phyloP scores from a whole-genome alignment of 352 stramenopile genomes.

The Paralagenidium karlingii region DNA sequence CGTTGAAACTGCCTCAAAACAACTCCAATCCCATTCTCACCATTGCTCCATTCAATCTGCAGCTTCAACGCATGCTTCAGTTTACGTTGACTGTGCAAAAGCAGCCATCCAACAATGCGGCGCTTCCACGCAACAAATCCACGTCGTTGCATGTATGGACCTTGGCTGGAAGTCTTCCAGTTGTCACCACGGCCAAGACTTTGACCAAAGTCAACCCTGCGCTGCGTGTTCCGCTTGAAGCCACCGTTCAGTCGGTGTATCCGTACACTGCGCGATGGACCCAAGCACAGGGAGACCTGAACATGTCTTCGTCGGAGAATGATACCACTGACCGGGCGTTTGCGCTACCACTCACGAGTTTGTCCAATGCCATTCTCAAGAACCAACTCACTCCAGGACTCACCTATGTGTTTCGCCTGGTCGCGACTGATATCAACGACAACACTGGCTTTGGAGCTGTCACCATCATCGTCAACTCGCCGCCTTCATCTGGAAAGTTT shows the following conservation, averaged over 20 bases:
- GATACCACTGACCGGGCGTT: conserved; percentile 21
- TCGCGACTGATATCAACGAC: conserved; percentile 33
- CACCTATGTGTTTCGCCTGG: conserved; percentile 48
- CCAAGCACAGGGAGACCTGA: conserved; percentile 44
- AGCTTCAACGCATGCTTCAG: conserved; percentile 16
- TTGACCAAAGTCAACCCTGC: conserved; percentile 33
- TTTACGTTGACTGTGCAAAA: conserved; percentile 39
- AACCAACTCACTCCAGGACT: conserved; percentile 47
- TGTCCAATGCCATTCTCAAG: conserved; percentile 32
- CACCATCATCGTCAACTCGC: conserved; percentile 38
- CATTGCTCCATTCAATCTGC: conserved; percentile 29
- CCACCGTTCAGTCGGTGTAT: conserved; percentile 36
- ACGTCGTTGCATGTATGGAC: too few relatives aligned
- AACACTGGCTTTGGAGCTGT: conserved; percentile 38
- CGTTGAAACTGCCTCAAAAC: conserved; percentile 7
- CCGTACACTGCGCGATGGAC: conserved; percentile 38
- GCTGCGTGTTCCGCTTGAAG: conserved; percentile 18
- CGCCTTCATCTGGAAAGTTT: conserved; percentile 38
- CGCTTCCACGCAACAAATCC: conserved; percentile 10
- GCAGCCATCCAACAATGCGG: conserved; percentile 5
- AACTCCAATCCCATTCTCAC: conserved; percentile 11
- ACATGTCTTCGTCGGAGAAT: conserved; percentile 14
- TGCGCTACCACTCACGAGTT: conserved; percentile 30
- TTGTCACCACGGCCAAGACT: conserved; percentile 16
- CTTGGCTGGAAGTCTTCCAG: conserved; percentile 21